Percentiles rank a stretch among this genome's conserved stretches.
Conservation (phyloP, 176 grass and related monocot genomes). For the Musa troglodytarum region DNA sequence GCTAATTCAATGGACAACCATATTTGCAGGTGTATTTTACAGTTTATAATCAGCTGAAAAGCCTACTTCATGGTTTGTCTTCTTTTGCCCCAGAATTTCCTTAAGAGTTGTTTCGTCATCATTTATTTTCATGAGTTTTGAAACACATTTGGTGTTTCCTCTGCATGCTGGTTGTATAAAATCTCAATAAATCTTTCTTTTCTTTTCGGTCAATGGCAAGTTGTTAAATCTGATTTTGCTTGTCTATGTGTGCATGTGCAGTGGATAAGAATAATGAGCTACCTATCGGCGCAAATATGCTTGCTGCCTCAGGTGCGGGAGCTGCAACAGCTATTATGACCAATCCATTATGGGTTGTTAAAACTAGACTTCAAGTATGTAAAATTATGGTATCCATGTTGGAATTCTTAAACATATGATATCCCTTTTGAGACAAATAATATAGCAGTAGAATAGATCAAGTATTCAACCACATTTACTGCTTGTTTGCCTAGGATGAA, state of each 20-base stretch:
- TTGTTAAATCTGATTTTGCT: neutral
- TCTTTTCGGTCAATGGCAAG: constrained; percentile 14
- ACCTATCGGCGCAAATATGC: constrained; percentile 52
- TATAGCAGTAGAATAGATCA: too few relatives aligned
- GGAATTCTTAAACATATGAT: constrained; percentile 11
- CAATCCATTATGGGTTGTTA: constrained; percentile 93
- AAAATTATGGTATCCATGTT: constrained; percentile 6
- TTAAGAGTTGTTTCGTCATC: neutral
- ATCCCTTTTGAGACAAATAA: neutral
- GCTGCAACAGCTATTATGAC: constrained; percentile 63
- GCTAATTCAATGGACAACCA: neutral
- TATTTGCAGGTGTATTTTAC: constrained; percentile 74
- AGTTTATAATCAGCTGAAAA: constrained; percentile 68
- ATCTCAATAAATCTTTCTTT: neutral
- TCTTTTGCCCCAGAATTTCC: neutral
- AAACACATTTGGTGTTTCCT: neutral
- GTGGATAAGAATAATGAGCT: constrained; percentile 30
- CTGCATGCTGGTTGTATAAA: neutral
- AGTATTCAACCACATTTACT: too few relatives aligned
- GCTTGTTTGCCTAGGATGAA: too few relatives aligned
- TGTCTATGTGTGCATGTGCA: constrained; percentile 1
- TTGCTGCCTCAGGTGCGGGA: constrained; percentile 74
- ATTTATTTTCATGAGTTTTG: neutral
- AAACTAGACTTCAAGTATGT: constrained; percentile 82
- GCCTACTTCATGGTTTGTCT: constrained; percentile 51